Base-by-base conservation (phyloP, 116 monocot species). In the Trichopus zeylanicus region DNA sequence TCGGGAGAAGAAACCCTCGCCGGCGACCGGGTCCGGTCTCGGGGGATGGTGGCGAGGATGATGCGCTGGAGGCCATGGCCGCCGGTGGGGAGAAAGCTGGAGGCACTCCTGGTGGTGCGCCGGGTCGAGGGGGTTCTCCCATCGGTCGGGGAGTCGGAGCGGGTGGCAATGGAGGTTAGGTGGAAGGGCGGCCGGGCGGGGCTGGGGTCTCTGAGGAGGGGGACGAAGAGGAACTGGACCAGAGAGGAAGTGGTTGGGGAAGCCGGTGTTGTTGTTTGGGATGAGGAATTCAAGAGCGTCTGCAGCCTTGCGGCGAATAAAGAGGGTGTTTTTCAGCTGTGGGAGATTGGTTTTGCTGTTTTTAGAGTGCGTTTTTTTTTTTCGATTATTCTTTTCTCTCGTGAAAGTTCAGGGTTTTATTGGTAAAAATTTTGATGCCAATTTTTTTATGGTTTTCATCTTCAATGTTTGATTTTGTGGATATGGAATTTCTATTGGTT, bases 1-100 rank as follows among this genome's bases (percentile, higher is more conserved):
- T 13, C 42, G 13, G n/a, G 42, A n/a, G n/a, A n/a, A n/a, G n/a
- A n/a, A n/a, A n/a, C n/a, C n/a, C n/a, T n/a, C n/a, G 20, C 13
- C 5, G 4, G 48, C 13, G 29, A 26, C 26, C 9, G 59, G 59
- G n/a, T 51, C 22, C 9, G 20, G 16, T 18, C n/a, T 7, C 9
- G 16, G 31, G 18, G 15, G 37, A 78, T 91, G 91, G 82, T 75
- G 70, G 60, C 67, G 62, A 91, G 51, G 62, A 77, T 91, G 82
- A 86, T 86, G 66, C 57, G 77, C 53, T 91, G 91, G 91, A 77
- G 77, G 20, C 81, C 88, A 22, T 88, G 88, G 93, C 86, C 81
- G 31, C 85, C 51, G 18, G 48, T 72, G 62, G 49, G 73, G 62
- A 80, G 37, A 72, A 89, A 89, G 75, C 86, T 86, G 46, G 71